Percentiles rank a stretch among this genome's conserved stretches.
Conservation (phyloP, 225 moss, liverwort and hornwort species). For the Marchantia polymorpha region DNA sequence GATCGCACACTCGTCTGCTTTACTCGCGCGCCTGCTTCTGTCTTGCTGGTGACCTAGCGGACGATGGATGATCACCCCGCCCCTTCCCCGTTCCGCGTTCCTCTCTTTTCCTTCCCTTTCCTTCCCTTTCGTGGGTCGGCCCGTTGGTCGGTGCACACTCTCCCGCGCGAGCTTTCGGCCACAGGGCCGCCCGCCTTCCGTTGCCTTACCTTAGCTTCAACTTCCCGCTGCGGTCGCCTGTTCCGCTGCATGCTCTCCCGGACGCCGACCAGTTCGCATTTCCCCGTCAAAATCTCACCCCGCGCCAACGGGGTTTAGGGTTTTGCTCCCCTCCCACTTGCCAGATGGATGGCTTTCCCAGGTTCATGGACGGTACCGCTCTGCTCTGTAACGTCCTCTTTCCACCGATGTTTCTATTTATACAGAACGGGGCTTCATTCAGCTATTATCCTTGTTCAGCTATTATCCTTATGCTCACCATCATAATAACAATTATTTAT, state of each 20-base stretch:
- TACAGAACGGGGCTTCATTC: no score
- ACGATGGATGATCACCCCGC: not conserved
- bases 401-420: no score
- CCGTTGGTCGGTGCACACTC: not conserved
- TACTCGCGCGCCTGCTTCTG: not conserved
- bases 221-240: not conserved
- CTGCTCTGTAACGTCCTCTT: not conserved
- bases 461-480: no score
- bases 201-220: not conserved
- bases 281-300: not conserved
- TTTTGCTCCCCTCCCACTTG: not conserved
- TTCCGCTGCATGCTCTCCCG: not conserved
- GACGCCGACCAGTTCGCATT: not conserved
- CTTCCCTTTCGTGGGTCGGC: not conserved
- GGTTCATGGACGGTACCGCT: not conserved
- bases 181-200: not conserved
- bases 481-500: no score
- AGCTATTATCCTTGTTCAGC: no score
- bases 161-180: not conserved
- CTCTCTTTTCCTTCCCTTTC: not conserved
- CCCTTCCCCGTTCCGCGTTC: not conserved
- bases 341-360: not conserved
- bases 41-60: not conserved
- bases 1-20: not conserved
- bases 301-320: slow-evolving; percentile 12